Base-by-base conservation (phyloP, 2,329 filamentous ascomycete genomes). In the Fusarium chuoi region DNA sequence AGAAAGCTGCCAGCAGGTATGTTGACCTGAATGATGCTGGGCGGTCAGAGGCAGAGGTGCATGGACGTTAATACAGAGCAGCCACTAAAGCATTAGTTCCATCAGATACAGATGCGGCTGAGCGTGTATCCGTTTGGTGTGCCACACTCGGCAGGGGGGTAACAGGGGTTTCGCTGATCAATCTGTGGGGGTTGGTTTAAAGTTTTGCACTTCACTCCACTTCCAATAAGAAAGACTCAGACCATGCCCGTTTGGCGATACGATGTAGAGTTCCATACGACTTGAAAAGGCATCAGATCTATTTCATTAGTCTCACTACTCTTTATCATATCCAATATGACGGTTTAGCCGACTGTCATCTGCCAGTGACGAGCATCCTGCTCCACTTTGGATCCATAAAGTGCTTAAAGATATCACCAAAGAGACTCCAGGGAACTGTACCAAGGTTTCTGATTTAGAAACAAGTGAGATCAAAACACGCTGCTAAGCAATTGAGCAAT, bases 101-200 rank as follows among this genome's bases (percentile, higher is more conserved):
- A 28, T 26, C 70, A 48, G 62, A n/a, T 71, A 26, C 71, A 63
- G 62, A 24, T 74, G 71, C 67, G 70, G 71, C 70, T 73, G 62
- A 67, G 46, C 18, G 46, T 46, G 56, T 39, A 42, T 46, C 65
- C 44, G 55, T 45, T 55, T 62, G 41, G 28, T 9, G n/a, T 26
- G 33, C 22, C 42, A 20, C 57, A 22, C 33, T 24, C 26, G 22
- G 38, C 55, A 58, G 41, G 41, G 55, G 15, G 28, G 26, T 11
- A 46, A 58, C 39, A 55, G n/a, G 59, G 46, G 59, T 51, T 20
- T 55, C 17, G 52, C 26, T 24, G 60, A 63, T 60, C 52, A 63
- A n/a, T 45, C 13, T 41, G 60, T 30, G 35, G 52, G 26, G 51
- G 51, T 48, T 62, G 26, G 36, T 58, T 46, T 45, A 30, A 42